phyloP scores from a whole-genome alignment of 805 yeast species.

The Pichia kluyveri region DNA sequence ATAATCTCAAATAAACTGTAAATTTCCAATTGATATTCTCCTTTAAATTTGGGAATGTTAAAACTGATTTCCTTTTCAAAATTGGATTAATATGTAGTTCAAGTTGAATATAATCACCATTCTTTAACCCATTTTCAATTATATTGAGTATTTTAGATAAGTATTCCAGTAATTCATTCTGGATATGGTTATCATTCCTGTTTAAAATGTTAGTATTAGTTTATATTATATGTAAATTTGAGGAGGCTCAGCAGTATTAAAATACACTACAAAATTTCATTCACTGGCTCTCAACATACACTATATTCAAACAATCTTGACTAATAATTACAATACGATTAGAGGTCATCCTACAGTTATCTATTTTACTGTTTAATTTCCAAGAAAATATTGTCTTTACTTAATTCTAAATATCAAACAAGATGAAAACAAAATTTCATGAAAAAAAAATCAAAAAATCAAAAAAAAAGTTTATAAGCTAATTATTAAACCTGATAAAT shows the following conservation, averaged over 20 bases:
- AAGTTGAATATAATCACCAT: slow-evolving; percentile 17
- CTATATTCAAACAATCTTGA: not conserved
- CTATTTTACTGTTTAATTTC: too few species aligned
- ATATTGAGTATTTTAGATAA: slow-evolving; percentile 11
- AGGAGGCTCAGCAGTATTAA: not conserved
- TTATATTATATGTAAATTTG: too few species aligned
- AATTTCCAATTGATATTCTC: slow-evolving; percentile 13
- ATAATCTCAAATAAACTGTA: slow-evolving; percentile 15
- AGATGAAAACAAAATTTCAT: too few species aligned
- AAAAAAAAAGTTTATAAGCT: not conserved
- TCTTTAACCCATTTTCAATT: slow-evolving; percentile 21
- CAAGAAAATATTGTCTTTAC: too few species aligned
- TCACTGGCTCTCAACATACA: not conserved
- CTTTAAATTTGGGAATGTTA: slow-evolving; percentile 16
- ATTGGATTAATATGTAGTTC: slow-evolving; percentile 8
- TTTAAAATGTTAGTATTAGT: too few species aligned
- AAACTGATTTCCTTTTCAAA: slow-evolving; percentile 1
- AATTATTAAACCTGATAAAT: not conserved
- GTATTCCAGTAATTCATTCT: slow-evolving; percentile 7
- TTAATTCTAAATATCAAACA: too few species aligned
- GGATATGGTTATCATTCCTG: not conserved
- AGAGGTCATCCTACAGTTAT: not conserved
- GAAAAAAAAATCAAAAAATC: too few species aligned
- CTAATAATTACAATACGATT: not conserved
- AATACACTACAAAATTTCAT: too few species aligned